Percentiles rank a stretch among this genome's conserved stretches.
Evolutionary conservation across 768 basidiomycete genomes (phyloP).

Genomic region (Podaxis pistillaris): DNA sequence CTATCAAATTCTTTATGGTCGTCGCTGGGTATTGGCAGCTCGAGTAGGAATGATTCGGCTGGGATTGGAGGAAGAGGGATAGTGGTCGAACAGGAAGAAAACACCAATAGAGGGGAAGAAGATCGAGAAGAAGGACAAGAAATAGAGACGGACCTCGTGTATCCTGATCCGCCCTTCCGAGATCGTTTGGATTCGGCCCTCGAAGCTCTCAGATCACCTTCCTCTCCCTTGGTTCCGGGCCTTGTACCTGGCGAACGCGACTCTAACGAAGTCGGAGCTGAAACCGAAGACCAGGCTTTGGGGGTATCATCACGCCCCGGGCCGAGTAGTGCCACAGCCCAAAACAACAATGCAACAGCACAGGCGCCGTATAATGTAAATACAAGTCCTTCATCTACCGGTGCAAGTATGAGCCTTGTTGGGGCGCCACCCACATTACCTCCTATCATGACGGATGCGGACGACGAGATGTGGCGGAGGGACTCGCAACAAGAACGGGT

Average conservation of each 20-base stretch:
- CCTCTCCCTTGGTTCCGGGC: slow-evolving; percentile 9
- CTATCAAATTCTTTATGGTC: slow-evolving; percentile 9
- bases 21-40: neutral
- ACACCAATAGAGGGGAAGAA: neutral
- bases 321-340: neutral
- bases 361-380: neutral
- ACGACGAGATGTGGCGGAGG: neutral
- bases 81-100: neutral
- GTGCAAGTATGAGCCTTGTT: neutral
- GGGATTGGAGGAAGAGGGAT: neutral
- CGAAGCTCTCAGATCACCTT: slow-evolving; percentile 13
- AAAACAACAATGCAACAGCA: neutral
- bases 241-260: neutral
- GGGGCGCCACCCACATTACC: slow-evolving; percentile 9
- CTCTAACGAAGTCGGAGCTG: neutral
- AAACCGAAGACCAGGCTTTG: neutral
- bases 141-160: neutral
- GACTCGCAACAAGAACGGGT: neutral
- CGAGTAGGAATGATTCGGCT: neutral
- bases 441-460: slow-evolving; percentile 4
- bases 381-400: neutral
- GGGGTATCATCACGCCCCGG: neutral
- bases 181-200: slow-evolving; percentile 13
- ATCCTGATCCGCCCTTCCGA: slow-evolving; percentile 2
- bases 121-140: neutral